Evolutionary conservation across 2,329 filamentous ascomycete species (phyloP), one percentile per base, ranked within the genome.

Genomic region (Aspergillus sp.): DNA sequence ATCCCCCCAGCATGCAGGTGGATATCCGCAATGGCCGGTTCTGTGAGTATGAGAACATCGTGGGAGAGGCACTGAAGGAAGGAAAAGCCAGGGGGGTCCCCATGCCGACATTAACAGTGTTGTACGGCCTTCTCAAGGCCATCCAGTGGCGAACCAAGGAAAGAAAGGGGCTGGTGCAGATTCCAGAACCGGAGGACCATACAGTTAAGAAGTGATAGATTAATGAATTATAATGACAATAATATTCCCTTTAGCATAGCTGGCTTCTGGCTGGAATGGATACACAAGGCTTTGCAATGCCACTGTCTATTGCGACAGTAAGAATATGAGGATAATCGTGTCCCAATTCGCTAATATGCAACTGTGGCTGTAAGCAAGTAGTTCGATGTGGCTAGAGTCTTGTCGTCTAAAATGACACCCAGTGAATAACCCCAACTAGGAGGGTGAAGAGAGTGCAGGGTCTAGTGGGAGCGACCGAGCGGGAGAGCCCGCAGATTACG

Each of bases 51-150:
- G 83, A 86, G 68, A 84, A 81, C 62, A 78, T 86, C 38, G 70
- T 86, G 3, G 84, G 84, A 1, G 84, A 86, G 72, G 83, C 84
- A n/a, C 61, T 86, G 49, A 73, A 81, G 2, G 83, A 83, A 64
- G 84, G 79, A 0, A 78, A 79, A 63, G 69, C 68, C 32, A 70
- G 75, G 0, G 83, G 83, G 1, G 82, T 86, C 8, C 39, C 65
- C 3, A 68, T 70, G 63, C 72, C 70, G 2, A 69, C 63, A 3
- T 50, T 73, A 11, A 64, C 58, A 10, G 66, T 63, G 15, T 41
- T 74, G n/a, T 75, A 74, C 60, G 63, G 61, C 2, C 56, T 73
- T 5, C 62, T 70, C 57, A 70, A 68, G 51, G 68, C 65, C 8
- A 56, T 72, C 11, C 72, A 74, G 57, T 66, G 68, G 62, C 57